Conservation (phyloP, 2,329 filamentous ascomycete genomes). For the Claviceps sp. region DNA sequence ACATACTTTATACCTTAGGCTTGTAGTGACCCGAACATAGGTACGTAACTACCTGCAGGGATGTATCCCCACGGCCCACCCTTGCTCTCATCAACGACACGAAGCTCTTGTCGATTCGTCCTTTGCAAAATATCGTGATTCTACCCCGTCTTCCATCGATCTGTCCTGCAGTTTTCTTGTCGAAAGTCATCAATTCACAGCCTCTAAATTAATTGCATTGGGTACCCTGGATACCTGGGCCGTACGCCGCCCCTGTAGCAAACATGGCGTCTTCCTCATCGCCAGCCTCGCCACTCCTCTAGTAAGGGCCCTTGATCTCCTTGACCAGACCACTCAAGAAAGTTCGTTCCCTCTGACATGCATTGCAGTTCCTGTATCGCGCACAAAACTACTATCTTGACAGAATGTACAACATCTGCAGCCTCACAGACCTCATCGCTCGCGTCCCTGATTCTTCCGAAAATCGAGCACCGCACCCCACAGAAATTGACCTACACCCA, state of each 20-base stretch:
- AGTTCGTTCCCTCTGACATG: neutral
- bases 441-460: conserved; percentile 86
- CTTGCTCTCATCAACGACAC: neutral
- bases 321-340: neutral
- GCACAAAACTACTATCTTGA: conserved; percentile 80
- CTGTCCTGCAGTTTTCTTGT: neutral
- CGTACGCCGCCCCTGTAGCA: neutral
- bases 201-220: neutral
- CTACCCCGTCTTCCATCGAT: neutral
- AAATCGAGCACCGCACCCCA: conserved; percentile 67
- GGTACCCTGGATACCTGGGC: neutral
- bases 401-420: conserved; percentile 81
- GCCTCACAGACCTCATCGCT: conserved; percentile 74
- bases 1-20: too few relatives aligned
- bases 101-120: neutral
- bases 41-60: too few relatives aligned
- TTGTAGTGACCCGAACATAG: too few relatives aligned
- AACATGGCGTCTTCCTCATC: conserved; percentile 62
- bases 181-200: neutral
- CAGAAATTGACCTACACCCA: conserved; percentile 94
- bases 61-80: too few relatives aligned
- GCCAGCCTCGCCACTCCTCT: conserved; percentile 54
- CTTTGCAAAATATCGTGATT: neutral
- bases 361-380: conserved; percentile 66
- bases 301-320: conserved; percentile 31